Evolutionary conservation across 2,329 filamentous ascomycete species (phyloP).

Genomic region (Nemania abortiva): DNA sequence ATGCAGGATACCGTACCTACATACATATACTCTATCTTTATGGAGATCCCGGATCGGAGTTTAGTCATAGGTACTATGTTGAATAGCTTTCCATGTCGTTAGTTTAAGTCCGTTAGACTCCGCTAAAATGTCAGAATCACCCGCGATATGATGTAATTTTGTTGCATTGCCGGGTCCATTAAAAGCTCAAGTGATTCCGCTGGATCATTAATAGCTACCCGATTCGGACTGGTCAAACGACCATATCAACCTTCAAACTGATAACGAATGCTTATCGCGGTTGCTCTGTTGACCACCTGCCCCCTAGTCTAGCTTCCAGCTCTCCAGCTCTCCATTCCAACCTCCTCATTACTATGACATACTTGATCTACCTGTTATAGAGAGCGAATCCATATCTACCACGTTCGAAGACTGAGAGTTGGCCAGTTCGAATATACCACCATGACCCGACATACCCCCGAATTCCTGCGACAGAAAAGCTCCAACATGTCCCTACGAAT

Average conservation of each 20-base stretch:
- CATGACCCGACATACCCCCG: slow-evolving; percentile 60
- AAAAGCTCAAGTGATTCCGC: too few species aligned
- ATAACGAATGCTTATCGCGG: neutral
- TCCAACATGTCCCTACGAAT: slow-evolving; percentile 62
- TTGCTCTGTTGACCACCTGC: neutral
- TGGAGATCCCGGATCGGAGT: too few species aligned
- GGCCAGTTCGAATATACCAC: slow-evolving; percentile 41
- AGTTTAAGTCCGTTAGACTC: too few species aligned
- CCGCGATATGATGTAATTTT: too few species aligned
- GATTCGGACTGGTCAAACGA: slow-evolving; percentile 5
- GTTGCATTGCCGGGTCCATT: too few species aligned
- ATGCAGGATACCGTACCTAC: too few species aligned
- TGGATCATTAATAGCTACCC: neutral
- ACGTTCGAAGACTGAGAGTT: neutral
- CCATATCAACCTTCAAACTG: neutral
- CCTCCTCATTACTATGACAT: slow-evolving; percentile 2
- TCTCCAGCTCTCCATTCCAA: slow-evolving; percentile 6
- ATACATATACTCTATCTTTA: too few species aligned
- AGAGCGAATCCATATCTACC: slow-evolving; percentile 5
- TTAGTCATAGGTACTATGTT: too few species aligned
- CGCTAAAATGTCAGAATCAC: too few species aligned
- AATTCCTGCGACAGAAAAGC: slow-evolving; percentile 58
- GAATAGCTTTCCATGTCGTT: too few species aligned
- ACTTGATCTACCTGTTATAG: neutral
- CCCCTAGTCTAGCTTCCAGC: neutral